These are phyloP conservation scores for Phytophthora uliginosa DNA, from an alignment of 352 stramenopile genomes.

Conservation along the genomic window DNA sequence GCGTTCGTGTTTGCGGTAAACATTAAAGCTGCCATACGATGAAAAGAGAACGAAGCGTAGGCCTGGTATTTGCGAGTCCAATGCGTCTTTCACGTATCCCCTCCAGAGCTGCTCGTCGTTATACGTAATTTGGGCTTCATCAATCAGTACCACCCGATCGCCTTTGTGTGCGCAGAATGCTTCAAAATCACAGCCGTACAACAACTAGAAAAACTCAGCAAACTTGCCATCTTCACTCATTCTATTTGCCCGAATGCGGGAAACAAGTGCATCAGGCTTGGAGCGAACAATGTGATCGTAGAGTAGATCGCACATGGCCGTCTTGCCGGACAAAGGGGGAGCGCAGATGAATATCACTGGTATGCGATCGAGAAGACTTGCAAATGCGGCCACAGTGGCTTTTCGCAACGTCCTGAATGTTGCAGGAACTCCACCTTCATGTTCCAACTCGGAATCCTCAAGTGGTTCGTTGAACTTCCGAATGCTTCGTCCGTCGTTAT, in stretches of 20 bases:
- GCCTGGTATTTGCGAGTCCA: constrained; percentile 22
- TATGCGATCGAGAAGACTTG: constrained; percentile 14
- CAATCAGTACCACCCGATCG: constrained; percentile 26
- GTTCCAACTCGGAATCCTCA: not conserved
- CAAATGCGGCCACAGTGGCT: not conserved
- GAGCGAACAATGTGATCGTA: constrained; percentile 39
- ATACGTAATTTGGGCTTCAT: constrained; percentile 34
- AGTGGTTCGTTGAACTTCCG: not conserved
- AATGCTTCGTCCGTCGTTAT: not conserved
- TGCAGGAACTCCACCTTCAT: not conserved
- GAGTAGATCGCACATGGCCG: constrained; percentile 35
- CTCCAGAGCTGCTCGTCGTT: constrained; percentile 37
- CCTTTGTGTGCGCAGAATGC: constrained; percentile 16
- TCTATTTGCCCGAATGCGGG: constrained; percentile 21
- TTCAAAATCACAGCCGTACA: constrained; percentile 35
- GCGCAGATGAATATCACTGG: constrained; percentile 35
- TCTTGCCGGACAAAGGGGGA: constrained; percentile 40
- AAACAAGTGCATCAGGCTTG: constrained; percentile 29
- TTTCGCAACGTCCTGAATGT: not conserved
- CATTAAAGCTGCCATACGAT: constrained; percentile 29
- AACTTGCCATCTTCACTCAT: constrained; percentile 20
- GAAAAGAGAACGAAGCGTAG: constrained; percentile 41
- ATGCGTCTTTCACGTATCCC: constrained; percentile 29
- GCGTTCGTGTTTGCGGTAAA: constrained; percentile 26
- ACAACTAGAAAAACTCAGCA: constrained; percentile 32